A percentile compares a stretch with the other conserved stretches of the same genome.
These are phyloP conservation scores for Vaccinium myrtillus DNA, from an alignment of 148 eudicot species.

Conservation along the genomic window DNA sequence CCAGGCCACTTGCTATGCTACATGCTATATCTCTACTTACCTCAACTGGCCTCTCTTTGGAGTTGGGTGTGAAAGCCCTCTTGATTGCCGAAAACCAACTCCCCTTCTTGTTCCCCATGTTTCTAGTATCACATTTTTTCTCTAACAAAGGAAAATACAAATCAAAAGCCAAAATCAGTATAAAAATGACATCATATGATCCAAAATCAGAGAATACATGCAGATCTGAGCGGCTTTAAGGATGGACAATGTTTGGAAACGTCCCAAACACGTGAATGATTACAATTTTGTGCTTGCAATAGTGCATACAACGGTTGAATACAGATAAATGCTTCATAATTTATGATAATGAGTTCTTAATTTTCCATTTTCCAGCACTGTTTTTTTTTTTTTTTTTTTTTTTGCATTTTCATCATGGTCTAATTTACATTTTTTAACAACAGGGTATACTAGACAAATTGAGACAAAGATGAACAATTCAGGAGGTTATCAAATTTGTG, in stretches of 20 bases:
- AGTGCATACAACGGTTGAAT: neutral
- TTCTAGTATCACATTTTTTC: constrained; percentile 56
- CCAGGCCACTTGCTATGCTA: no score
- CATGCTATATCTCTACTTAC: constrained; percentile 39
- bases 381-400: neutral
- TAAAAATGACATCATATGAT: neutral
- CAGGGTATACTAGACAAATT: neutral
- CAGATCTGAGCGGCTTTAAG: neutral
- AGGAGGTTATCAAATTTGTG: neutral
- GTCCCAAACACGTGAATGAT: neutral
- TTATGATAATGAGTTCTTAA: neutral
- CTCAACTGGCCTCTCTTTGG: constrained; percentile 69
- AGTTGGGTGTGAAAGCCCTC: constrained; percentile 68
- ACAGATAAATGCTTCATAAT: no score
- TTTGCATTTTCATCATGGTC: neutral
- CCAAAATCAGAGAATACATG: neutral
- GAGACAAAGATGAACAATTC: neutral
- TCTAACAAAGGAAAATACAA: constrained; percentile 20
- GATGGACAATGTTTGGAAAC: neutral
- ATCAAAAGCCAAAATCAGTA: neutral
- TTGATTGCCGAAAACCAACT: constrained; percentile 98
- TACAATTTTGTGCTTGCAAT: neutral
- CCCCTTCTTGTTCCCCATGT: constrained; percentile 89
- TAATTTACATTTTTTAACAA: neutral
- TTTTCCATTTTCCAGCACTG: neutral